Evolutionary conservation across 768 basidiomycete species (phyloP), one percentile per base, ranked within the genome.

Genomic region (Boletus reticulatus): DNA sequence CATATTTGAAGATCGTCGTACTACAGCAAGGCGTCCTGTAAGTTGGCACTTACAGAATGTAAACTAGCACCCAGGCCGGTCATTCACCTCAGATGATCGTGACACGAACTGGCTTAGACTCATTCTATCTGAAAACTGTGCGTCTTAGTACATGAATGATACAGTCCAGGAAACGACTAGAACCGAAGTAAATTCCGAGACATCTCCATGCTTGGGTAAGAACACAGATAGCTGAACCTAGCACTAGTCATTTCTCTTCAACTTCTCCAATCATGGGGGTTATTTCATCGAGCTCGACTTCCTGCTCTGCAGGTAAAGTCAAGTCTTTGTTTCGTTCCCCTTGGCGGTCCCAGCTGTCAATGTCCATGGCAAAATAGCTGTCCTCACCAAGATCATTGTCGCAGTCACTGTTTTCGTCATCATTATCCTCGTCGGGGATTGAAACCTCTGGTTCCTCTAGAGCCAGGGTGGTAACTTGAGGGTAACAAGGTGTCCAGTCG

Each of bases 401-500:
- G 6, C 9, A 24, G 24, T 46, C 29, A 19, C 9, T 4, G 9
- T 7, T 13, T 7, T 29, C 29, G 29, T 10, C 9, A 43, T 32
- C 44, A 8, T 19, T 29, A n/a, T 32, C 52, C 19, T 53, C 52
- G 6, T 53, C 44, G 12, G 44, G n/a, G 19, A 53, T 46, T 9
- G 27, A 32, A 27, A 53, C 27, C 12, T 10, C 11, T 5, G 52
- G 44, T 13, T 53, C 52, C 5, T 53, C 37, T 29, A 46, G 19
- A 6, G 14, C 19, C 37, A 38, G 11, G 27, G 10, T 12, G 27
- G 44, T 17, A 22, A 4, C 11, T 7, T 17, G 3, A 3, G 52
- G 52, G 29, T 36, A 43, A 16, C 52, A 53, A 27, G 52, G 52
- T 13, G 52, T 53, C 52, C 52, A 53, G 44, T 53, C 52, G 13